Base-by-base conservation (phyloP, 2,329 filamentous ascomycete genomes). In the Beauveria caledonica region DNA sequence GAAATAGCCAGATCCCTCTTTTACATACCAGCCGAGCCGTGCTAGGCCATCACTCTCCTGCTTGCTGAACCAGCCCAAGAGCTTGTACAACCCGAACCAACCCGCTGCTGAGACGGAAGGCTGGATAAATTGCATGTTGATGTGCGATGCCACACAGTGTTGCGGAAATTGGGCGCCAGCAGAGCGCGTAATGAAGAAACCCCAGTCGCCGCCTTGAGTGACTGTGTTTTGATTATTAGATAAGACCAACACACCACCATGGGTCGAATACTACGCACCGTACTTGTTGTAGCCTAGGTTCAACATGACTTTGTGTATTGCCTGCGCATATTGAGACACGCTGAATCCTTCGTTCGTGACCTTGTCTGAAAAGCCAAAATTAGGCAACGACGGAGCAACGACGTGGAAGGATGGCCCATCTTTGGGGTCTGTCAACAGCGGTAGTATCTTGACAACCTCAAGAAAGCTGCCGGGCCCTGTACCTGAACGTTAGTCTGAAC, bases 141-240 rank as follows among this genome's bases (percentile, higher is more conserved):
- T 6, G 55, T 70, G 68, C 3, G 65, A 67, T 15, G 68, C 67
- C 5, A 69, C 42, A 77, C 80, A 39, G 84, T 85, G 64, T 80
- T 79, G 63, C 0, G 85, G 84, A 64, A 84, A 86, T 1, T 81
- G 70, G 8, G 80, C 70, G 0, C 81, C 82, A 64, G 90, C 80
- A 8, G 77, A 71, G 2, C 86, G 79, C 4, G 84, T 85, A 64
- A 90, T 80, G 64, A 78, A 78, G 68, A 80, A 83, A 17, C 86
- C 87, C 86, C 85, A 89, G 67, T 89, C 86, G 21, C 87, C 86
- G 64, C 84, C 85, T 71, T 87, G 80, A 0, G 75, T 78, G 1
- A 74, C 64, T 65, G 10, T 21, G n/a, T 5, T 15, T 25, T 8
- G 15, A 10, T 8, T 2, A 15, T 54, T 44, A 54, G 21, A 13